These are phyloP conservation scores for Arabis hirsuta DNA, from an alignment of 345 rosid species.

Conservation along the genomic window DNA sequence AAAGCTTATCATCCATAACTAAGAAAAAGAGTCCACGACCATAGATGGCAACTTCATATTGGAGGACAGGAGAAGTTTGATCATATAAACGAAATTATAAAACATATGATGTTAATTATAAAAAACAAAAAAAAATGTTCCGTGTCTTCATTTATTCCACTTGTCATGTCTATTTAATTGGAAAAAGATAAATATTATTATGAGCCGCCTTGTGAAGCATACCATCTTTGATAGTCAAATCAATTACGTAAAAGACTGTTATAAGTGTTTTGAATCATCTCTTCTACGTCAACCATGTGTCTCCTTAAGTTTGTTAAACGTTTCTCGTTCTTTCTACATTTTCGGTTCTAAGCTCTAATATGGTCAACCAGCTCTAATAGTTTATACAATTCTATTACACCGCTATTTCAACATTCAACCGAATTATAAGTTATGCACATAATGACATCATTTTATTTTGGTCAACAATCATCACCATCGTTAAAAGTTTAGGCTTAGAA, in stretches of 20 bases:
- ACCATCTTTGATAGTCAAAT: conserved; percentile 30
- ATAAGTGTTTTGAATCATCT: conserved; percentile 27
- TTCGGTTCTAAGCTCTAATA: too few species aligned
- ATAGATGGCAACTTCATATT: too few species aligned
- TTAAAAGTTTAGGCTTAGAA: background rate
- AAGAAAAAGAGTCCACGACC: too few species aligned
- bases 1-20: too few species aligned
- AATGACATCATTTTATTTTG: background rate
- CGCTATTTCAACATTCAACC: background rate
- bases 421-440: too few species aligned
- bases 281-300: conserved; percentile 29
- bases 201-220: conserved; percentile 36
- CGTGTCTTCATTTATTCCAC: conserved; percentile 12
- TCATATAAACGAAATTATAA: too few species aligned
- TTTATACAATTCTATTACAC: background rate
- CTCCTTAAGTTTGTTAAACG: too few species aligned
- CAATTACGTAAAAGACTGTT: background rate
- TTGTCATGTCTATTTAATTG: background rate
- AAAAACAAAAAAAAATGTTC: background rate
- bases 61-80: too few species aligned
- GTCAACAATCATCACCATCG: background rate
- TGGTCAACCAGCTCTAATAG: too few species aligned
- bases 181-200: background rate
- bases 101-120: too few species aligned
- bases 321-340: background rate